Percentiles rank a stretch among this genome's conserved stretches.
These are phyloP conservation scores for Lachancea sp. DNA, from an alignment of 805 yeast species.

Conservation along the genomic window DNA sequence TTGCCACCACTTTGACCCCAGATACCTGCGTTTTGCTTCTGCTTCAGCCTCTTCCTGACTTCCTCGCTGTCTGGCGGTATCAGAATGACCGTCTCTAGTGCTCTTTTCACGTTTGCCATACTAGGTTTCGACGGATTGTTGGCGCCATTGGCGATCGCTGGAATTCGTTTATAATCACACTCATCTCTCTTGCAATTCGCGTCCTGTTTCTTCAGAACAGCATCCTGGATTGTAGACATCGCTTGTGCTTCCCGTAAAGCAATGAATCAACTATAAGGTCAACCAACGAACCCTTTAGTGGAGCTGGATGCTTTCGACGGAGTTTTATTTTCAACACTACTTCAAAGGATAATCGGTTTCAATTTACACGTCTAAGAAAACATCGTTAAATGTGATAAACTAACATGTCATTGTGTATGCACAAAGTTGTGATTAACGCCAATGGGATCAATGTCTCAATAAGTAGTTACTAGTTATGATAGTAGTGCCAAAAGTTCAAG, in stretches of 20 bases:
- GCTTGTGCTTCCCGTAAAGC: no score
- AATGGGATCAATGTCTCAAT: no score
- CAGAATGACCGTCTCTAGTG: slow-evolving; percentile 3
- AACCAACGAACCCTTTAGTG: no score
- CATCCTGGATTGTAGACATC: slow-evolving; percentile 6
- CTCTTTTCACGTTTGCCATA: slow-evolving; percentile 7
- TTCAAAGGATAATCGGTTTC: no score
- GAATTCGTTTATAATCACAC: slow-evolving; percentile 4
- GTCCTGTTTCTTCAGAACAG: slow-evolving; percentile 1
- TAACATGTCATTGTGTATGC: no score
- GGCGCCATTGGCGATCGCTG: slow-evolving; percentile 8
- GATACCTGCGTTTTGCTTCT: neutral
- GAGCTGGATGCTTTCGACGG: neutral
- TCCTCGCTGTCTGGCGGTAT: slow-evolving; percentile 5
- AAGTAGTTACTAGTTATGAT: no score
- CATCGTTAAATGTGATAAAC: no score
- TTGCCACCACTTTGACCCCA: slow-evolving; percentile 16
- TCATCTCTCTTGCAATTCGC: slow-evolving; percentile 1
- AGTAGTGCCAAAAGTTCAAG: no score
- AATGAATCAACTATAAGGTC: no score
- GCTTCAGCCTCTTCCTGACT: slow-evolving; percentile 1
- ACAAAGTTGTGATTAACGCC: no score
- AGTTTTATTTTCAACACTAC: neutral
- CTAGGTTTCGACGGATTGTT: slow-evolving; percentile 5
- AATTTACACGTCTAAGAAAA: no score